Evolutionary conservation across 2,329 filamentous ascomycete genomes (phyloP).

Genomic region (Pleoardoris graminearum): DNA sequence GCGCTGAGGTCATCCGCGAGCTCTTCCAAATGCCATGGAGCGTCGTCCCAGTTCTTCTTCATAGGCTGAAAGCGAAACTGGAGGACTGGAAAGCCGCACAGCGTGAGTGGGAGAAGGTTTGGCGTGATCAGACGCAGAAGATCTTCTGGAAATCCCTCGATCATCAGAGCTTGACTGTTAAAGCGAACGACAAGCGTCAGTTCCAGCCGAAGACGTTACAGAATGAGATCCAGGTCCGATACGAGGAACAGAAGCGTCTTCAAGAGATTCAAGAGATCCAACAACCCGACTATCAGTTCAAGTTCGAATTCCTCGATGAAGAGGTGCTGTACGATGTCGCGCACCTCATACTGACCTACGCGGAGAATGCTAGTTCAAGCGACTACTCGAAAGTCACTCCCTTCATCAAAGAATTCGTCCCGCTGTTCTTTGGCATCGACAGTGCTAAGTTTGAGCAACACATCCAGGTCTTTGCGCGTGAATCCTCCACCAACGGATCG

Average conservation of each 20-base stretch:
- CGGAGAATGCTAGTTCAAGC: slow-evolving; percentile 47
- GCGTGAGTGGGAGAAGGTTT: slow-evolving; percentile 98
- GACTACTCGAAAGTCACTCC: slow-evolving; percentile 50
- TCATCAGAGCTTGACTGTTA: slow-evolving; percentile 91
- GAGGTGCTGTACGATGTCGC: slow-evolving; percentile 58
- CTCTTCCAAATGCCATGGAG: slow-evolving; percentile 82
- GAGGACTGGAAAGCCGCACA: slow-evolving; percentile 97
- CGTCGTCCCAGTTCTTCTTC: slow-evolving; percentile 85
- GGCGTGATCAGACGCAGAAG: slow-evolving; percentile 91
- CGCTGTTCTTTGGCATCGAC: slow-evolving; percentile 56
- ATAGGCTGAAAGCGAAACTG: slow-evolving; percentile 90
- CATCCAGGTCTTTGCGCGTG: slow-evolving; percentile 52
- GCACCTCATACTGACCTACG: slow-evolving; percentile 50
- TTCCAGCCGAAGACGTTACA: slow-evolving; percentile 89
- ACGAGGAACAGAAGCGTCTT: slow-evolving; percentile 83
- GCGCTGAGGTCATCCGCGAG: slow-evolving; percentile 81
- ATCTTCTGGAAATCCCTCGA: slow-evolving; percentile 97
- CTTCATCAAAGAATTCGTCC: slow-evolving; percentile 57
- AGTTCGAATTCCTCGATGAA: slow-evolving; percentile 67
- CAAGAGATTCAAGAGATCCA: slow-evolving; percentile 63
- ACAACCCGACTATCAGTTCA: slow-evolving; percentile 71
- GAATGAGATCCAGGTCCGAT: slow-evolving; percentile 87
- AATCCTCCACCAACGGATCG: slow-evolving; percentile 51
- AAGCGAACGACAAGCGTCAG: slow-evolving; percentile 85
- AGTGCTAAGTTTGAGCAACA: slow-evolving; percentile 66